Evolutionary conservation across 257 asterid species (phyloP), one percentile per base, ranked within the genome.

Genomic region (Nicotiana paniculata): DNA sequence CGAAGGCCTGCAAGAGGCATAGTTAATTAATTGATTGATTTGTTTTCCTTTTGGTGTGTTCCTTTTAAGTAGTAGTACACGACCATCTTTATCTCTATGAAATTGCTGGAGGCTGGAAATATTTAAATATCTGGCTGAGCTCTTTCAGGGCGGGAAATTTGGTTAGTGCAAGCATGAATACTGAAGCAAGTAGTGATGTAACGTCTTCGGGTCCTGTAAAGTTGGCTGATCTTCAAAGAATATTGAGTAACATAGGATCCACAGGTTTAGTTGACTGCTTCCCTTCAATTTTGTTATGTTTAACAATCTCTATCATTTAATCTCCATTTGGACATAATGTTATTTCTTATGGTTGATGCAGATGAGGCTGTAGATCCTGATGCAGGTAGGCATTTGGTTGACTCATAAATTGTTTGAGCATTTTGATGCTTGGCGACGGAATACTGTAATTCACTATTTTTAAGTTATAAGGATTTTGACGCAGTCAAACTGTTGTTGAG

Each of bases 201-300:
- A 93, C 97, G 72, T 93, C 99, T 80, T 90, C 98, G 3, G 99
- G 98, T 77, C 98, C 98, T 28, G 98, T 96, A 77, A 93, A 92
- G 90, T 85, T 96, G 88, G 87, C 89, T 5, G 98, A 96, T 92
- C 89, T 96, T 83, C 99, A 93, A 84, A 92, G 98, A 86, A 93
- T 96, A 88, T 88, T 96, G 81, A 94, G 97, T 83, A 96, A 92
- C 88, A 92, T 96, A 48, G 97, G 94, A 81, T 83, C 97, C 64
- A 4, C 95, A 78, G 98, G 99, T 92, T 86, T 67, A 39, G 64
- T 81, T 66, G 51, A 66, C 67, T 81, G 17, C 21, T 64, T 37
- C 37, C 59, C 82, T 81, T 24, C 59, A 39, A 76, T 33, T 43
- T 57, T 39, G 30, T 30, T 79, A 35, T 79, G 83, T 81, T 48